A percentile compares a stretch with the other conserved stretches of the same genome.
Evolutionary conservation across 139 green algal genomes (phyloP).

Genomic region (Pseudopediastrum boryanum): DNA sequence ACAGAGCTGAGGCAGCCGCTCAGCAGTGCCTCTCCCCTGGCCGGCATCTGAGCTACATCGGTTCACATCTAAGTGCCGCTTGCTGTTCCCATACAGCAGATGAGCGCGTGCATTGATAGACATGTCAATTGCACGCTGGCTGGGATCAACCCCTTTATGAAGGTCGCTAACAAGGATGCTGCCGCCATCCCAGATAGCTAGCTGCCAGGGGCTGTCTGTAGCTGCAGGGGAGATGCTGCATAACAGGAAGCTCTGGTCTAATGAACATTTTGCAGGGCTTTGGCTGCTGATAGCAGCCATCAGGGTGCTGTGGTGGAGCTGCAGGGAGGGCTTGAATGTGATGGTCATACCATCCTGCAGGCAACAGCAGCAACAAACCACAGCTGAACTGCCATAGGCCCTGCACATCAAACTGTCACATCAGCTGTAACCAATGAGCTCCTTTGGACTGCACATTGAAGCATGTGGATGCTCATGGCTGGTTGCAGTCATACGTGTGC

Average conservation of each 20-base stretch:
- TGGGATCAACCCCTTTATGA: conserved; percentile 1
- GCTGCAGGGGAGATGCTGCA: neutral
- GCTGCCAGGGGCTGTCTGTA: neutral
- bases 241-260: conserved; percentile 1
- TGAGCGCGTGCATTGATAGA: neutral
- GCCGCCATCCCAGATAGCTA: neutral
- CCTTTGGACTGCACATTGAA: too few species aligned
- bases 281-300: conserved; percentile 12
- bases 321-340: conserved; percentile 12
- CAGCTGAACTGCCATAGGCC: too few species aligned
- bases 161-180: neutral
- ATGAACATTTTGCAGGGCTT: neutral
- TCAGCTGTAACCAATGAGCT: too few species aligned
- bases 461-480: too few species aligned
- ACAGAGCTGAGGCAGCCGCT: too few species aligned
- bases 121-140: neutral
- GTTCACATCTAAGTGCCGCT: too few species aligned
- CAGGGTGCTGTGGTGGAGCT: conserved; percentile 14
- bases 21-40: too few species aligned
- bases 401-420: too few species aligned
- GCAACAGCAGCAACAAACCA: too few species aligned
- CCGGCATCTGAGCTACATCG: too few species aligned
- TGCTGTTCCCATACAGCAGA: conserved; percentile 4
- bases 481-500: too few species aligned
- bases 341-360: conserved; percentile 15